Evolutionary conservation across 306 rosid genomes (phyloP).

Genomic region (Pueraria montana): DNA sequence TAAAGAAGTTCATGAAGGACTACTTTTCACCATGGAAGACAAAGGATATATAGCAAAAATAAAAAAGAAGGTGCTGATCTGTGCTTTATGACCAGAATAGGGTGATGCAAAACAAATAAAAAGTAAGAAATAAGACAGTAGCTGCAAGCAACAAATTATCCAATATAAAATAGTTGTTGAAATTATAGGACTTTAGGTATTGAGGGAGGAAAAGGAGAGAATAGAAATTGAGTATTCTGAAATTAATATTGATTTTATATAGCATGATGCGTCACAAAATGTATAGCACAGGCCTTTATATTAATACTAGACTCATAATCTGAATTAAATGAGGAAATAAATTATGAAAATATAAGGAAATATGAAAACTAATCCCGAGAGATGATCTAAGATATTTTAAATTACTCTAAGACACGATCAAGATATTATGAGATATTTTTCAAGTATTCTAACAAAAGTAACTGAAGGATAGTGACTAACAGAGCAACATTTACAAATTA

Average conservation of each 20-base stretch:
- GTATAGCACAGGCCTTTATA: neutral
- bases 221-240: conserved; percentile 3
- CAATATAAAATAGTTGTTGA: neutral
- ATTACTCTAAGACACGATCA: neutral
- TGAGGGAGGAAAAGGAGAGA: neutral
- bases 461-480: neutral
- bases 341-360: neutral
- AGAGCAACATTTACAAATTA: neutral
- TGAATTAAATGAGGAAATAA: conserved; percentile 18
- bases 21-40: neutral
- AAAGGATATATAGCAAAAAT: neutral
- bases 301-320: neutral
- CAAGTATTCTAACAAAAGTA: conserved; percentile 6
- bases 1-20: neutral
- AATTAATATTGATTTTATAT: neutral
- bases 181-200: neutral
- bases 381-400: neutral
- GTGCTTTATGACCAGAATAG: neutral
- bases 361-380: neutral
- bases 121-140: neutral
- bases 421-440: neutral
- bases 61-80: neutral
- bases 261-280: neutral
- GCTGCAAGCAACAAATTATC: neutral
- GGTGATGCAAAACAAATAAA: neutral